A percentile compares a stretch with the other conserved stretches of the same genome.
Conservation (phyloP, 306 rosid species). For the Echinosophora koreensis region DNA sequence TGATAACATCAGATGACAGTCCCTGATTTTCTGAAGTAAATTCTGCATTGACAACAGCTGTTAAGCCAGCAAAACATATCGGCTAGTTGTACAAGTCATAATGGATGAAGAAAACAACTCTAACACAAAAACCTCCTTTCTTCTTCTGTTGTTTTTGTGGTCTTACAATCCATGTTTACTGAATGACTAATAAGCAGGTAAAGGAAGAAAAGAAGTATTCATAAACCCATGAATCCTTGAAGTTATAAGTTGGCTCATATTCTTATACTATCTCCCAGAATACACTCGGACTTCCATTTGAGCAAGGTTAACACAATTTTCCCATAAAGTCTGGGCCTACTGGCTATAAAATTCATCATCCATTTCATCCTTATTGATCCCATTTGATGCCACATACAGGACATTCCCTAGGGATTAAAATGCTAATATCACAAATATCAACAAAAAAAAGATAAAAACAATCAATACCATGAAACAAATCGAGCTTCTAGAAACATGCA, state of each 20-base stretch:
- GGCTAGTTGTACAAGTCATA: neutral
- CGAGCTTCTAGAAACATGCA: too few species aligned
- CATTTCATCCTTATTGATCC: too few species aligned
- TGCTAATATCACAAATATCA: neutral
- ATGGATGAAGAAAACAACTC: constrained; percentile 3
- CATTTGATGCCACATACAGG: neutral
- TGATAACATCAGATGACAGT: constrained; percentile 87
- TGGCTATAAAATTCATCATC: too few species aligned
- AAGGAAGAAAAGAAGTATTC: neutral
- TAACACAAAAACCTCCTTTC: neutral
- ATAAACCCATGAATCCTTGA: neutral
- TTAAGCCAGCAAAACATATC: constrained; percentile 58
- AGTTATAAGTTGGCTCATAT: neutral
- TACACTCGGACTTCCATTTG: neutral
- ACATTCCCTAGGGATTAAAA: neutral
- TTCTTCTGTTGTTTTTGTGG: neutral
- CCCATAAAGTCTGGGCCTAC: too few species aligned
- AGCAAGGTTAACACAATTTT: neutral
- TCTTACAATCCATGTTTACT: constrained; percentile 11
- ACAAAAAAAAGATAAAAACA: neutral
- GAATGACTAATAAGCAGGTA: neutral
- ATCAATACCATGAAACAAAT: too few species aligned
- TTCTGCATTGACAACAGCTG: constrained; percentile 73
- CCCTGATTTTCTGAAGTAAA: constrained; percentile 74
- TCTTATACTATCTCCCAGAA: neutral